Evolutionary conservation across 2,329 filamentous ascomycete species (phyloP).

Genomic region (Neofusicoccum sp.): DNA sequence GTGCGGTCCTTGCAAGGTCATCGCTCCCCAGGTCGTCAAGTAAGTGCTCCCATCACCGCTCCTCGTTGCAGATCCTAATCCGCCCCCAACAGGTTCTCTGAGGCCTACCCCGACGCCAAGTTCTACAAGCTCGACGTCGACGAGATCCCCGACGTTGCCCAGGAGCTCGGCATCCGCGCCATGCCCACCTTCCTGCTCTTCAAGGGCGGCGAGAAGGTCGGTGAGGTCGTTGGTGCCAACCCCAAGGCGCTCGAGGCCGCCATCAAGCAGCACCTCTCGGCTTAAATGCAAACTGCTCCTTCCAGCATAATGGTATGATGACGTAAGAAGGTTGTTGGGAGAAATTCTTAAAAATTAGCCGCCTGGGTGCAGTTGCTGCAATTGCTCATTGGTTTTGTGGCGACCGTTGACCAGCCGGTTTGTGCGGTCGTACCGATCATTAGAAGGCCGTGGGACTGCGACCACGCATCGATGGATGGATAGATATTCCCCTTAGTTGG

Average conservation of each 20-base stretch:
- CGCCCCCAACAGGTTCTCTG: slow-evolving; percentile 52
- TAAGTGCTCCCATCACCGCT: slow-evolving; percentile 40
- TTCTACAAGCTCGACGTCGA: slow-evolving; percentile 95
- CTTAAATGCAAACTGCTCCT: neutral
- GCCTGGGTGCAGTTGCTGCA: neutral
- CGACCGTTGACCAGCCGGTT: neutral
- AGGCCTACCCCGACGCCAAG: slow-evolving; percentile 59
- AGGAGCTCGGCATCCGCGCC: slow-evolving; percentile 76
- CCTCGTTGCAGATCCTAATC: slow-evolving; percentile 8
- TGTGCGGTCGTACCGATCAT: neutral
- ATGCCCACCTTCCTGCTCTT: slow-evolving; percentile 93
- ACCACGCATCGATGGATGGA: slow-evolving; percentile 10
- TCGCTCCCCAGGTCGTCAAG: slow-evolving; percentile 72
- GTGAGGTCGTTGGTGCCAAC: slow-evolving; percentile 78
- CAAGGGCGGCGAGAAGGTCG: slow-evolving; percentile 71
- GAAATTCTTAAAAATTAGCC: neutral
- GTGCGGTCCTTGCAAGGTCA: slow-evolving; percentile 94
- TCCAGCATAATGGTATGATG: neutral
- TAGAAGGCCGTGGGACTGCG: slow-evolving; percentile 1
- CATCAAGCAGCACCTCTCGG: slow-evolving; percentile 40
- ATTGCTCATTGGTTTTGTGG: neutral
- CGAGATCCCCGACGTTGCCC: slow-evolving; percentile 69
- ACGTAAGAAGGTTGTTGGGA: neutral
- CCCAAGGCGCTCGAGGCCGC: slow-evolving; percentile 62
- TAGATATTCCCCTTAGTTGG: slow-evolving; percentile 14